Percentiles rank a stretch among this genome's conserved stretches.
Evolutionary conservation across 768 basidiomycete species (phyloP).

Genomic region (Pulveroboletus ravenelii): DNA sequence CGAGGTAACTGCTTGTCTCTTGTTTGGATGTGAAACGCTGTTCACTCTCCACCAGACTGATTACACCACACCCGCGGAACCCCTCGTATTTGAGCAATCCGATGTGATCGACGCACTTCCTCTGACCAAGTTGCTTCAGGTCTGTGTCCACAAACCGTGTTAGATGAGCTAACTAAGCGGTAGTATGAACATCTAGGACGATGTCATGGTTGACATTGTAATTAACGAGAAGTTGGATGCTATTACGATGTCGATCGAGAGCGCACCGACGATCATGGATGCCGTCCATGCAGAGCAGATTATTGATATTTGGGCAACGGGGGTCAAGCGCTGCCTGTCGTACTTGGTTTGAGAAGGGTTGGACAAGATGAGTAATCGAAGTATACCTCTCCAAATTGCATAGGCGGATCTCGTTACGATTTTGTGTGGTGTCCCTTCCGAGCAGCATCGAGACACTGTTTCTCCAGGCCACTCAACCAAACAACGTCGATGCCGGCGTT

Average conservation of each 20-base stretch:
- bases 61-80: slow-evolving; percentile 30
- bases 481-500: slow-evolving; percentile 70
- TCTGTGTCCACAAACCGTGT: slow-evolving; percentile 4
- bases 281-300: slow-evolving; percentile 10
- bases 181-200: slow-evolving; percentile 23
- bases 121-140: slow-evolving; percentile 25
- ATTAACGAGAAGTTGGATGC: slow-evolving; percentile 15
- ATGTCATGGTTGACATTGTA: slow-evolving; percentile 32
- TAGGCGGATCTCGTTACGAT: background rate
- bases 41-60: slow-evolving; percentile 27
- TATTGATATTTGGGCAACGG: slow-evolving; percentile 18
- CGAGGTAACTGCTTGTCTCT: slow-evolving; percentile 30
- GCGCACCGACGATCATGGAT: slow-evolving; percentile 14
- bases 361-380: background rate
- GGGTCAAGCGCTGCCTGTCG: slow-evolving; percentile 13
- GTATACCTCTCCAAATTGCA: slow-evolving; percentile 1
- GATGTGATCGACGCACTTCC: slow-evolving; percentile 13
- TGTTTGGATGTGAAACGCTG: background rate
- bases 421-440: slow-evolving; percentile 45
- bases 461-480: slow-evolving; percentile 71
- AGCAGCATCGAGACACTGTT: slow-evolving; percentile 77
- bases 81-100: slow-evolving; percentile 7
- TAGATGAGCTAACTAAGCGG: background rate
- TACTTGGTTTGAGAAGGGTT: background rate
- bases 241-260: slow-evolving; percentile 22